Base-by-base conservation (phyloP, 306 rosid genomes). In the Acacia acuminata region DNA sequence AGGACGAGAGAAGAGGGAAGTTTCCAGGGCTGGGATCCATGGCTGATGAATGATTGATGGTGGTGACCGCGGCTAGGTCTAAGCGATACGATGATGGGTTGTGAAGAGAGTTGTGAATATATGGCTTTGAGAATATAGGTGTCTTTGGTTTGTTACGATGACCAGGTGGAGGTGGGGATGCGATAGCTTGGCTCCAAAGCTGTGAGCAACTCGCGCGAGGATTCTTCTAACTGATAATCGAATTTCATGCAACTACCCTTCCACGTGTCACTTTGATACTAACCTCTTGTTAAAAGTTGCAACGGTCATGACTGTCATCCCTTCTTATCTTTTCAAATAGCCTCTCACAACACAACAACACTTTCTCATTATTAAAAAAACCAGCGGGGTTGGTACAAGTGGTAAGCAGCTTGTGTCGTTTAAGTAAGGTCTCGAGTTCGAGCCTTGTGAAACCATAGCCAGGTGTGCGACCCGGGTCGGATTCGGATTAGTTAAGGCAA, bases 1-100 rank as follows among this genome's bases (percentile, higher is more conserved):
- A 90, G 86, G 90, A 93, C 50, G 99, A 93, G 81, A 96, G 94
- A 48, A 93, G 87, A 4, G 99, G 98, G 83, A 90, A 93, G 65
- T 63, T 87, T 76, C 90, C 69, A 9, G 97, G 99, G 77, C 88
- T 93, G 1, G 97, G 98, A 90, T 96, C 97, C 98, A 96, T 92
- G 13, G 82, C 16, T 24, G 56, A 12, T 10, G 22, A 2, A 5
- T 15, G 68, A 7, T 12, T 17, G 68, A 9, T n/a, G 64, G 24
- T n/a, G 64, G 27, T 8, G 63, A 8, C 24, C 4, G 61, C 11
- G 4, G 11, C 5, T 36, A 17, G 19, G 14, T 22, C 30, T 3
- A 27, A 20, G 73, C 9, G 60, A 48, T 10, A 48, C 0, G 2
- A 34, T 15, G 70, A 30, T 5, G 20, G 25, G 14, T 36, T 34